Evolutionary conservation across 2,329 filamentous ascomycete genomes (phyloP).

Genomic region (Neopestalotiopsis sp.): DNA sequence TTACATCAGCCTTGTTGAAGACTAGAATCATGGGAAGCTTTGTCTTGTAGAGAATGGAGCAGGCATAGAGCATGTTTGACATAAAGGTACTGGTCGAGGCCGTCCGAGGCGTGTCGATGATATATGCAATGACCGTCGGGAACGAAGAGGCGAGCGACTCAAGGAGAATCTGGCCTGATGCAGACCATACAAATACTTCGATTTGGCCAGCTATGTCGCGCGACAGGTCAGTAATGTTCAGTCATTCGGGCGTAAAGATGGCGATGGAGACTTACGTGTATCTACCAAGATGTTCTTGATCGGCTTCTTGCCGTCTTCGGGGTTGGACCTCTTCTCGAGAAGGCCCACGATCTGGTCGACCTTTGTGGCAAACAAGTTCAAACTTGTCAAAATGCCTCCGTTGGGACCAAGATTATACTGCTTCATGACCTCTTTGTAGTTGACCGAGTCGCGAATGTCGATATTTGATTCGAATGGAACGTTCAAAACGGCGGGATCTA

Average conservation of each 20-base stretch:
- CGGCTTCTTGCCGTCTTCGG: constrained; percentile 53
- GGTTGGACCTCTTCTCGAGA: constrained; percentile 84
- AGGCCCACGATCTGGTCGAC: constrained; percentile 92
- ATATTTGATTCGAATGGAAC: constrained; percentile 98
- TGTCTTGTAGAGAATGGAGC: constrained; percentile 98
- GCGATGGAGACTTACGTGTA: constrained; percentile 60
- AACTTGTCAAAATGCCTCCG: constrained; percentile 91
- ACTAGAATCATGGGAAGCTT: constrained; percentile 98
- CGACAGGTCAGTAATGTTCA: neutral
- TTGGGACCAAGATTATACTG: constrained; percentile 98
- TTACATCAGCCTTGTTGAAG: constrained; percentile 98
- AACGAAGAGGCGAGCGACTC: constrained; percentile 93
- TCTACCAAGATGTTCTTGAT: constrained; percentile 90
- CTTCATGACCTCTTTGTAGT: constrained; percentile 99
- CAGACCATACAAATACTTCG: constrained; percentile 98
- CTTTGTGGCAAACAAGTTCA: constrained; percentile 98
- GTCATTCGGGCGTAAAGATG: neutral
- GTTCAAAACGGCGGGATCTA: constrained; percentile 91
- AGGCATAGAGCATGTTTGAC: constrained; percentile 99
- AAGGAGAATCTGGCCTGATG: constrained; percentile 90
- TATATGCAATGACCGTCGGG: constrained; percentile 94
- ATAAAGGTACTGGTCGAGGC: constrained; percentile 96
- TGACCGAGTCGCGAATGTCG: constrained; percentile 97
- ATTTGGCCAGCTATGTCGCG: constrained; percentile 76
- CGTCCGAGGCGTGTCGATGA: constrained; percentile 95